Base-by-base conservation (phyloP, 768 basidiomycete genomes). In the Ramaria sp. region DNA sequence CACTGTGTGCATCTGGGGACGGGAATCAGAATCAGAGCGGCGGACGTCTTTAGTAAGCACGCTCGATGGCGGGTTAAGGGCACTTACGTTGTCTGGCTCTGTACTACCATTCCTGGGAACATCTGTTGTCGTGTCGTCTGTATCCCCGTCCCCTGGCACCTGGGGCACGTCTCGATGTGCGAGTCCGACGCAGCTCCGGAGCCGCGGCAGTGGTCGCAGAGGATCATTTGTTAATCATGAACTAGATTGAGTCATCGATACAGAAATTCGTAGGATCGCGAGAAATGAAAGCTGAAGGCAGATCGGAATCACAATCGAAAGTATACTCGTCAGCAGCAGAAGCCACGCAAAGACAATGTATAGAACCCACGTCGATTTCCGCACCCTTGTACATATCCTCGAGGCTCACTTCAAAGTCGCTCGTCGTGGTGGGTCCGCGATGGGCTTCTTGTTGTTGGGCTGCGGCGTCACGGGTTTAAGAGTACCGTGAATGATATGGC, bases 151-250 rank as follows among this genome's bases (percentile, higher is more conserved):
- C 96, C 96, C 53, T 81, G 78, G 66, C 96, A 99, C 12, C 79
- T 79, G 3, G 80, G 68, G 67, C 96, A 99, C n/a, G 80, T 78
- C 64, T 91, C 88, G 49, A 96, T 88, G 66, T 96, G 90, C 7
- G 78, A 70, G 58, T 91, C 89, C 0, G 91, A 88, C 1, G 91
- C 88, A 0, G 96, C 96, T 22, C 96, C 96, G 0, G 91, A 83
- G 22, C 96, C 96, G 65, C 93, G 85, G 72, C 96, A 99, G 67
- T 96, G 90, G 69, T 97, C 93, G 66, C 96, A 99, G 17, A 99
- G 83, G 37, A 95, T 82, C 53, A 83, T 82, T 95, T 94, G 69
- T 84, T 87, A 67, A 97, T 78, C 74, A 88, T 86, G 70, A 99
- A 95, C 92, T 98, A 62, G 27, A 27, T 27, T n/a, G n/a, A n/a